Evolutionary conservation across 2,329 filamentous ascomycete species (phyloP).

Genomic region (Xylaria digitata): DNA sequence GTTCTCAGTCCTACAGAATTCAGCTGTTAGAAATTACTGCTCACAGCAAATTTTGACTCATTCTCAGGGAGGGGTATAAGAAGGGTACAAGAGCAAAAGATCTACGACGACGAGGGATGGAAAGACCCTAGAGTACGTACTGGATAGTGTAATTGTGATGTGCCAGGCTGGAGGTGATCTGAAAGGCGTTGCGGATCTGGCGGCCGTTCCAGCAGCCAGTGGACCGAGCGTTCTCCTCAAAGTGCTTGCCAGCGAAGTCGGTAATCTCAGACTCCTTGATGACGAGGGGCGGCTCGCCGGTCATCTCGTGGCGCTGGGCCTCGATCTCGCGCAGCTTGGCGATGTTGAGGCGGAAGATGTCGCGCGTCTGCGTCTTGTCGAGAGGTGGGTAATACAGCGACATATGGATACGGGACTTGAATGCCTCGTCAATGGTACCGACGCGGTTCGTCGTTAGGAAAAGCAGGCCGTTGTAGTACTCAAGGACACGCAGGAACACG

Average conservation of each 20-base stretch:
- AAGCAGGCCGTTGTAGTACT: slow-evolving; percentile 56
- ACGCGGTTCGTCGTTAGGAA: slow-evolving; percentile 60
- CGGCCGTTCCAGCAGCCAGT: slow-evolving; percentile 51
- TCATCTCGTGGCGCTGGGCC: slow-evolving; percentile 51
- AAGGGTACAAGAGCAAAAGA: not conserved
- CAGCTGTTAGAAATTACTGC: not conserved
- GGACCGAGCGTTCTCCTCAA: slow-evolving; percentile 45
- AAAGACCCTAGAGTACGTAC: not conserved
- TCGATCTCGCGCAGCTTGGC: slow-evolving; percentile 54
- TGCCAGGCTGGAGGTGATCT: slow-evolving; percentile 53
- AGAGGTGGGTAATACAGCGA: slow-evolving; percentile 53
- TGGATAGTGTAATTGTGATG: slow-evolving; percentile 52
- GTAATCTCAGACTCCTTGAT: slow-evolving; percentile 53
- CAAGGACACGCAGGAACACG: slow-evolving; percentile 55
- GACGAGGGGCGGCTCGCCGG: slow-evolving; percentile 50
- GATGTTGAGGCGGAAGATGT: slow-evolving; percentile 57
- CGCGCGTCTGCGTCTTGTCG: slow-evolving; percentile 53
- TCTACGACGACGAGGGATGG: not conserved
- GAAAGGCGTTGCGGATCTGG: slow-evolving; percentile 53
- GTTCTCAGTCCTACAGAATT: slow-evolving; percentile 37
- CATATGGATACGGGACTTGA: slow-evolving; percentile 57
- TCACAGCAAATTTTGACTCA: not conserved
- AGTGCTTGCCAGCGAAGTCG: slow-evolving; percentile 53
- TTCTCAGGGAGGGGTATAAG: not conserved
- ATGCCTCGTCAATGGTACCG: slow-evolving; percentile 57